Conservation (phyloP, 805 yeast genomes). For the Ogataea methanolica region DNA sequence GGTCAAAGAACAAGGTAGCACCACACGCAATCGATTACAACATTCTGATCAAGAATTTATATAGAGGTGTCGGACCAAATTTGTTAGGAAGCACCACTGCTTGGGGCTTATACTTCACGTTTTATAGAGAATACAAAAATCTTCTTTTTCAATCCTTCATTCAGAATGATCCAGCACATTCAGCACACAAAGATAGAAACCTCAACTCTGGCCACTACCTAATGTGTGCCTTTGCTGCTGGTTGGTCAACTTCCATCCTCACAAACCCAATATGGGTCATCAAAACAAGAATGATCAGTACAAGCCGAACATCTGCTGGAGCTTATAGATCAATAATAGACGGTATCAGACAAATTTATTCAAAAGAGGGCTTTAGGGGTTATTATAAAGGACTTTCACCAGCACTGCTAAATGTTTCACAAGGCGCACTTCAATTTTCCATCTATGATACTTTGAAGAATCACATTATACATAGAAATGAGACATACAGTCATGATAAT, state of each 20-base stretch:
- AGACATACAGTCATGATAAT: conserved; percentile 5
- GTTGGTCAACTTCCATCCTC: conserved; percentile 63
- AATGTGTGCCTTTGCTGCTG: conserved; percentile 62
- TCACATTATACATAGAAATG: conserved; percentile 13
- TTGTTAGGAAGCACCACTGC: conserved; percentile 78
- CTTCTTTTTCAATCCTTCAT: conserved; percentile 3
- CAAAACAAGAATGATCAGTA: conserved; percentile 81
- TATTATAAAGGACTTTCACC: conserved; percentile 82
- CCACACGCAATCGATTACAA: conserved; percentile 4
- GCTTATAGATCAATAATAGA: conserved; percentile 56
- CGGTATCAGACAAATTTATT: conserved; percentile 48
- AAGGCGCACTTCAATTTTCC: conserved; percentile 85
- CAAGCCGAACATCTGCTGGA: conserved; percentile 36
- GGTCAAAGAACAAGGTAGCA: conserved; percentile 6
- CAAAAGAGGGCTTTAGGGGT: conserved; percentile 57
- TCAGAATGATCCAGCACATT: neutral
- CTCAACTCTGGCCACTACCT: conserved; percentile 44
- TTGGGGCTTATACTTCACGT: conserved; percentile 84
- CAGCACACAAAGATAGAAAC: conserved; percentile 25
- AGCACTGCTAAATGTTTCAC: conserved; percentile 74
- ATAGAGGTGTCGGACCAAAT: conserved; percentile 79
- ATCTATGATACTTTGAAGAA: conserved; percentile 75
- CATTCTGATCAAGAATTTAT: conserved; percentile 32
- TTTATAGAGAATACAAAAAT: conserved; percentile 61
- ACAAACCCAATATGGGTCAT: conserved; percentile 97